These are phyloP conservation scores for Nakazawaea wickerhamii DNA, from an alignment of 805 yeast genomes.

Conservation along the genomic window DNA sequence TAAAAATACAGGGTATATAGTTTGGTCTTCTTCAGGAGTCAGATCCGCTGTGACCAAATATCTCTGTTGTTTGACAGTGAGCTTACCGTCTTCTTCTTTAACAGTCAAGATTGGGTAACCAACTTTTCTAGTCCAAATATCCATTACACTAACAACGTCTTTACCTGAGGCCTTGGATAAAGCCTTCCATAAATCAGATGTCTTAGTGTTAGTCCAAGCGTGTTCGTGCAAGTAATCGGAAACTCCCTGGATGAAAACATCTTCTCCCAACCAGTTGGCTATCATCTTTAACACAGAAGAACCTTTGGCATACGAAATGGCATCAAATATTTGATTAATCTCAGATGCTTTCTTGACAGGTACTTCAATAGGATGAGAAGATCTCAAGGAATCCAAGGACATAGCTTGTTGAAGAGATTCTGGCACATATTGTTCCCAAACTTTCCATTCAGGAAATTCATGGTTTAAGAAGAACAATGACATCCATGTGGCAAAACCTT, in stretches of 20 bases:
- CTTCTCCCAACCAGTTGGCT: slow-evolving; percentile 64
- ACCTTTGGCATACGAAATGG: slow-evolving; percentile 77
- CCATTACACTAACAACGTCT: slow-evolving; percentile 56
- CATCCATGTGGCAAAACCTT: slow-evolving; percentile 90
- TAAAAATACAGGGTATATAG: slow-evolving; percentile 57
- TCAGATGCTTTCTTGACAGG: slow-evolving; percentile 73
- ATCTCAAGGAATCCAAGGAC: slow-evolving; percentile 49
- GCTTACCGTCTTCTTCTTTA: slow-evolving; percentile 26
- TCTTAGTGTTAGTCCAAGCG: slow-evolving; percentile 65
- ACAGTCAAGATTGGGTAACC: slow-evolving; percentile 63
- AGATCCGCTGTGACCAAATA: slow-evolving; percentile 53
- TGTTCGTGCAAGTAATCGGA: slow-evolving; percentile 59
- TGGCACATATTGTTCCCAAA: slow-evolving; percentile 52
- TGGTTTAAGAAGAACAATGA: slow-evolving; percentile 65
- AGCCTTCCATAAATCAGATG: slow-evolving; percentile 69
- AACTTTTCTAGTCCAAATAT: slow-evolving; percentile 61
- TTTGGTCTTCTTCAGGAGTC: slow-evolving; percentile 44
- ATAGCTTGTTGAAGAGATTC: slow-evolving; percentile 47
- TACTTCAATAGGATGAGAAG: slow-evolving; percentile 79
- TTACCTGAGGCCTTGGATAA: slow-evolving; percentile 57
- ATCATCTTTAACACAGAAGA: slow-evolving; percentile 76
- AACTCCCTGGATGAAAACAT: slow-evolving; percentile 66
- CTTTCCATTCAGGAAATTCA: slow-evolving; percentile 78
- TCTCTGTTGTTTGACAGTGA: slow-evolving; percentile 44
- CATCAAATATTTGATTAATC: slow-evolving; percentile 78